These are phyloP conservation scores for Aureobasidium mangrovei DNA, from an alignment of 2,329 filamentous ascomycete genomes.

Conservation along the genomic window DNA sequence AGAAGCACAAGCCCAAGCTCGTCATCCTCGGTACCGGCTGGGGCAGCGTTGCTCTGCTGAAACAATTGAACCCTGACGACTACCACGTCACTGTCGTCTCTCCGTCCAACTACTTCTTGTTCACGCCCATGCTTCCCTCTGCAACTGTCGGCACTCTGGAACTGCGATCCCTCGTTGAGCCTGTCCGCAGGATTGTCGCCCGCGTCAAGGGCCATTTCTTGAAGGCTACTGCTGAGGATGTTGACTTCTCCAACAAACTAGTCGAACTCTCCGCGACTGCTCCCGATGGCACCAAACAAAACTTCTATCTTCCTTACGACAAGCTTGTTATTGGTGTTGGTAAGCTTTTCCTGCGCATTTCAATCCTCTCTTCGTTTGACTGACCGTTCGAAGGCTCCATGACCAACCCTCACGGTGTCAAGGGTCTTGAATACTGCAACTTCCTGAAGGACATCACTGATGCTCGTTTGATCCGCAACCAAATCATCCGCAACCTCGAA, in stretches of 20 bases:
- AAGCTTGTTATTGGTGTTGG: conserved; percentile 87
- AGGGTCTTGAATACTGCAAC: conserved; percentile 85
- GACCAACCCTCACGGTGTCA: conserved; percentile 92
- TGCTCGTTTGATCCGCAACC: conserved; percentile 79
- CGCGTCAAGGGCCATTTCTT: conserved; percentile 81
- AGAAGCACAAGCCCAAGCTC: conserved; percentile 82
- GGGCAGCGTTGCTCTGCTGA: conserved; percentile 87
- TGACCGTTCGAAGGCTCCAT: conserved; percentile 51
- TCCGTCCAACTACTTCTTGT: conserved; percentile 92
- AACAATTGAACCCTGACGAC: conserved; percentile 79
- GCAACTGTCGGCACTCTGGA: conserved; percentile 94
- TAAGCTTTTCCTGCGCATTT: conserved; percentile 25
- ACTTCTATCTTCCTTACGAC: conserved; percentile 95
- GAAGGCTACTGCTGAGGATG: conserved; percentile 74
- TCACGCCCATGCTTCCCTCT: conserved; percentile 95
- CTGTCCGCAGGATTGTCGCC: conserved; percentile 74
- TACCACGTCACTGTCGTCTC: conserved; percentile 95
- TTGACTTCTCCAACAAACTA: conserved; percentile 85
- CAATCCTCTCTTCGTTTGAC: conserved; percentile 1
- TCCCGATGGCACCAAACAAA: conserved; percentile 58
- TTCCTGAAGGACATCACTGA: conserved; percentile 95
- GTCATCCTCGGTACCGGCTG: conserved; percentile 92
- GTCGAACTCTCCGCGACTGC: conserved; percentile 76
- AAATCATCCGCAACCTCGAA: conserved; percentile 83
- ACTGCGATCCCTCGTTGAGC: conserved; percentile 83